Percentiles rank a stretch among this genome's conserved stretches.
Conservation (phyloP, 306 rosid species). For the Vigna mungo region DNA sequence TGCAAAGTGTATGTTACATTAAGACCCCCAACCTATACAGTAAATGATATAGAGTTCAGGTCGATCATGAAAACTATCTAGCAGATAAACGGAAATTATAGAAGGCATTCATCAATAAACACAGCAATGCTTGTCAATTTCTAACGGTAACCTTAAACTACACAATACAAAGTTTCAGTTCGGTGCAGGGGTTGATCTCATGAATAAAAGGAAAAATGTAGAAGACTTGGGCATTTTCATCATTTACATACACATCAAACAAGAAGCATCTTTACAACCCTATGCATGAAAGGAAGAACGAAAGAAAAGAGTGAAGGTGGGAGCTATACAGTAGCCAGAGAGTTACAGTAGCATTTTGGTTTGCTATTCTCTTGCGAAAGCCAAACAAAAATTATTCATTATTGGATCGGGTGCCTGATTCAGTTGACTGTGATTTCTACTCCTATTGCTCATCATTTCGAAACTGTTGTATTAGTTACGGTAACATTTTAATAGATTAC, state of each 20-base stretch:
- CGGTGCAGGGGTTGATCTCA: neutral
- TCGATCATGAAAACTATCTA: too few species aligned
- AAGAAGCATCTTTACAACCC: slow-evolving; percentile 34
- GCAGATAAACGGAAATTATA: too few species aligned
- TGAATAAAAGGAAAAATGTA: neutral
- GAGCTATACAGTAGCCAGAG: slow-evolving; percentile 14
- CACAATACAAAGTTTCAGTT: too few species aligned
- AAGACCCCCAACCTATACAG: too few species aligned
- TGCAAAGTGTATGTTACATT: too few species aligned
- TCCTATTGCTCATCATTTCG: slow-evolving; percentile 26
- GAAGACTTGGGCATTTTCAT: slow-evolving; percentile 20
- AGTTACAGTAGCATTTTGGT: slow-evolving; percentile 31
- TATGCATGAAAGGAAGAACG: slow-evolving; percentile 16
- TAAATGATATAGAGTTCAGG: too few species aligned
- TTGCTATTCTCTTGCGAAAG: neutral
- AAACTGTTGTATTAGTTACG: slow-evolving; percentile 41
- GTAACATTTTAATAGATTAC: slow-evolving; percentile 18
- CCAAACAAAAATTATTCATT: slow-evolving; percentile 11
- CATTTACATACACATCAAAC: slow-evolving; percentile 24
- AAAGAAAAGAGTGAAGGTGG: neutral
- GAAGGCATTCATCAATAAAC: too few species aligned
- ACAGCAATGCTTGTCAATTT: too few species aligned
- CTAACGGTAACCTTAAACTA: too few species aligned
- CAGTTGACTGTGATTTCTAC: slow-evolving; percentile 13
- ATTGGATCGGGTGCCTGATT: neutral